Conservation (phyloP, 2,329 filamentous ascomycete genomes). For the Leptographium flavum region DNA sequence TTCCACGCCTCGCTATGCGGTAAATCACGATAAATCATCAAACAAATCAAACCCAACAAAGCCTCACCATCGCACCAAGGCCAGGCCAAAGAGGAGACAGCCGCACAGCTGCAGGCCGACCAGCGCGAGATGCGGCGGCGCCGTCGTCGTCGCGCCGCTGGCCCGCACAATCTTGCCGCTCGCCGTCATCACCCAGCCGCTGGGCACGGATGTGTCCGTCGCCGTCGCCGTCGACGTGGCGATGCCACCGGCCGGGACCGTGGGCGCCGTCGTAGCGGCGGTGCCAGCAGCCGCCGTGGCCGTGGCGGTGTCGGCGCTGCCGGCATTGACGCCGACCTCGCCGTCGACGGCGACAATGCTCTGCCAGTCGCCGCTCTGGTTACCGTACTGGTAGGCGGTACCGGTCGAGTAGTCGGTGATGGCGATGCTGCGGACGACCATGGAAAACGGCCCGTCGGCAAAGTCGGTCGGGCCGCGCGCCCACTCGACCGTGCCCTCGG, state of each 20-base stretch:
- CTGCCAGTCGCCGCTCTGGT: constrained; percentile 62
- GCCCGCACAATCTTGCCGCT: constrained; percentile 68
- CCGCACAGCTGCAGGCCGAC: constrained; percentile 34
- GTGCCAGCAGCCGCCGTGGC: constrained; percentile 52
- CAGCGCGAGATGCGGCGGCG: constrained; percentile 27
- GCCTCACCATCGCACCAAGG: constrained; percentile 1
- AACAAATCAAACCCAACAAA: neutral
- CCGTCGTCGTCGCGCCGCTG: constrained; percentile 35
- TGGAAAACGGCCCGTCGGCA: constrained; percentile 66
- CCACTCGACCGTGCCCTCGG: constrained; percentile 76
- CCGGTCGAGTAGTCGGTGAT: constrained; percentile 92
- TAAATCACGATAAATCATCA: neutral
- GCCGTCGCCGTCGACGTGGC: constrained; percentile 37
- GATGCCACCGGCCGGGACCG: constrained; percentile 57
- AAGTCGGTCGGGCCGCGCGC: constrained; percentile 79
- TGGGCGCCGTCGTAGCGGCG: constrained; percentile 44
- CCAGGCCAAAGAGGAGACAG: constrained; percentile 17
- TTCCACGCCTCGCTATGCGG: neutral
- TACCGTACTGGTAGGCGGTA: constrained; percentile 66
- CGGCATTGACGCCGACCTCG: constrained; percentile 53
- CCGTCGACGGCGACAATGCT: constrained; percentile 77
- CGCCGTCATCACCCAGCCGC: constrained; percentile 67
- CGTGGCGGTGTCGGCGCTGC: constrained; percentile 38
- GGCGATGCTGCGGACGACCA: constrained; percentile 63
- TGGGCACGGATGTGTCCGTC: constrained; percentile 46